Evolutionary conservation across 768 basidiomycete genomes (phyloP).

Genomic region (Trametopsis cervina): DNA sequence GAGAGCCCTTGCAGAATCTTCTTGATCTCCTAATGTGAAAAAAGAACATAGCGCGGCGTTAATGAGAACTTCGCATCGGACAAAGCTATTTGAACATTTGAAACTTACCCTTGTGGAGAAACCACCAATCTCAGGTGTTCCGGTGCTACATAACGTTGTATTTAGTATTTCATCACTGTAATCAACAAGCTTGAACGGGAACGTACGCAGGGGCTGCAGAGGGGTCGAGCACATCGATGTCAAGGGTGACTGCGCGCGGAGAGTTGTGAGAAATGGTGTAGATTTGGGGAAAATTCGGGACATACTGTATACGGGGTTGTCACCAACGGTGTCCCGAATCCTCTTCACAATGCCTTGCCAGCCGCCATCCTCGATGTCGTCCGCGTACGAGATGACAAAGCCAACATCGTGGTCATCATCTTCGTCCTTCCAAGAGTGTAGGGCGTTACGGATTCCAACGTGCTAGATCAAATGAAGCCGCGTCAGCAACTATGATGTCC

Average conservation of each 20-base stretch:
- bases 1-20: slow-evolving; percentile 29
- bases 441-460: slow-evolving; percentile 24
- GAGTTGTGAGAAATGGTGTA: not conserved
- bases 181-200: too few relatives aligned
- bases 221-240: slow-evolving; percentile 22
- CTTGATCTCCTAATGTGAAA: slow-evolving; percentile 26
- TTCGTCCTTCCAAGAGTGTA: slow-evolving; percentile 24
- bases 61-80: not conserved
- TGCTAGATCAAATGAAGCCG: slow-evolving; percentile 14
- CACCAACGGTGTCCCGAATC: slow-evolving; percentile 26
- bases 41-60: not conserved
- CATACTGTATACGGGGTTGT: slow-evolving; percentile 27
- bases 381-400: slow-evolving; percentile 26
- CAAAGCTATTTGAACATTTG: too few relatives aligned
- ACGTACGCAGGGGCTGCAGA: slow-evolving; percentile 19
- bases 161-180: not conserved
- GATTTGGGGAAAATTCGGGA: not conserved
- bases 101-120: slow-evolving; percentile 24
- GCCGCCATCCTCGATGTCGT: slow-evolving; percentile 28
- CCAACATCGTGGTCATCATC: slow-evolving; percentile 25
- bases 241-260: slow-evolving; percentile 13
- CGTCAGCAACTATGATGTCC: not conserved
- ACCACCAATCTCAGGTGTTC: slow-evolving; percentile 27
- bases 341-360: slow-evolving; percentile 26
- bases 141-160: not conserved